Base-by-base conservation (phyloP, 148 eudicot genomes). In the Talinum fruticosum region DNA sequence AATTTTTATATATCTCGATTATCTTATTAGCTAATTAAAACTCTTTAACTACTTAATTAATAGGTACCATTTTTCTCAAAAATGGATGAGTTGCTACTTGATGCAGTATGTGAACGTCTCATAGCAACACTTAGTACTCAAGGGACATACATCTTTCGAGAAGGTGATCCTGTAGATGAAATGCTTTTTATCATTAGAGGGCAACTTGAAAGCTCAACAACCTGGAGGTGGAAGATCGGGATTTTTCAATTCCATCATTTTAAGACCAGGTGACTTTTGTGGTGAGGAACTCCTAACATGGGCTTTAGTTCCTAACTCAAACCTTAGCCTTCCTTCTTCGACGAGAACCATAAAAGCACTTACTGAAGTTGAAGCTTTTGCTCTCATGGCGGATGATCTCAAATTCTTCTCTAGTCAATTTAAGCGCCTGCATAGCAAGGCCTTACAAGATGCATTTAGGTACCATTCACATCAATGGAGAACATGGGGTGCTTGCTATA, bases 381-480 rank as follows among this genome's bases (percentile, higher is more conserved):
- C 98, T 0, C 87, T 95, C n/a, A 85, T 83, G 32, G 92, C 93
- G 0, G 98, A 95, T 49, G 98, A 95, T 82, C 90, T 95, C 29
- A 86, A 79, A 38, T 92, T 89, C 41, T 87, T 95, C 6, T 88
- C 96, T 0, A 80, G 79, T 30, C 98, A 92, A 66, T 95, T 95
- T 64, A 91, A 84, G 85, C 87, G 92, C 28, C 96, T 95, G 1
- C 96, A 95, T 59, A 92, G 97, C 85, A 95, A 89, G 88, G 89
- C 87, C 29, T 87, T 92, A n/a, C 97, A 93, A 75, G 90, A 90
- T 36, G 89, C 97, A 0, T 95, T 95, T 61, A 80, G 97, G 66
- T 92, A 88, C 79, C 85, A 95, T 34, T 95, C 97, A 21, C 92
- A 90, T 80, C 98, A 95, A 57, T 95, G 98, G 97, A 80, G 98